A percentile compares a stretch with the other conserved stretches of the same genome.
Conservation (phyloP, 1,139 yeast species). For the Hansenula lynferdii region DNA sequence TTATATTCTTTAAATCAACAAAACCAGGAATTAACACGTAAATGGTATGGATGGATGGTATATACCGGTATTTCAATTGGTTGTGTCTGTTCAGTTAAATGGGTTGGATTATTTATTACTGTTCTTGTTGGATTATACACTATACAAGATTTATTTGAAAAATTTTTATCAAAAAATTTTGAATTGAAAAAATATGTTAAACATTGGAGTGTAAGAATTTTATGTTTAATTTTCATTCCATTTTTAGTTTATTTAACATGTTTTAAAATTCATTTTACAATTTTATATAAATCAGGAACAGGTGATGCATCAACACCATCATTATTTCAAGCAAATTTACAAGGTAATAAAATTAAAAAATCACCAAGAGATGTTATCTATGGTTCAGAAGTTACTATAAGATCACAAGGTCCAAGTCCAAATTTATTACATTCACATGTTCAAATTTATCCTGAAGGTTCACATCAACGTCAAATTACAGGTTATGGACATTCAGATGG, state of each 20-base stretch:
- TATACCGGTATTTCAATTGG: slow-evolving; percentile 82
- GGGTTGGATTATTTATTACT: slow-evolving; percentile 93
- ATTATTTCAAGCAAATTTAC: slow-evolving; percentile 61
- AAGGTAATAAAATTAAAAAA: slow-evolving; percentile 42
- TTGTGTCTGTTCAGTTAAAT: slow-evolving; percentile 88
- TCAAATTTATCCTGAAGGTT: slow-evolving; percentile 67
- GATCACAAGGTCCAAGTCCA: slow-evolving; percentile 73
- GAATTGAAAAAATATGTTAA: slow-evolving; percentile 37
- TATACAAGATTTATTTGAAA: slow-evolving; percentile 64
- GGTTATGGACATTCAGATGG: slow-evolving; percentile 71
- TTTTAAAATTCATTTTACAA: slow-evolving; percentile 75
- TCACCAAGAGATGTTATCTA: slow-evolving; percentile 54
- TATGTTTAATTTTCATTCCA: slow-evolving; percentile 72
- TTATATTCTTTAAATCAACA: slow-evolving; percentile 40
- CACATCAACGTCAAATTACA: slow-evolving; percentile 70
- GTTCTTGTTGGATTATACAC: slow-evolving; percentile 83
- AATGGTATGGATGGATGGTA: slow-evolving; percentile 53
- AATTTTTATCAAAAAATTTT: slow-evolving; percentile 43
- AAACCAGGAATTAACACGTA: slow-evolving; percentile 34
- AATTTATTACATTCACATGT: slow-evolving; percentile 67
- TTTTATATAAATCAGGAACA: slow-evolving; percentile 73
- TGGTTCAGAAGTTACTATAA: slow-evolving; percentile 59
- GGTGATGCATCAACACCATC: slow-evolving; percentile 76
- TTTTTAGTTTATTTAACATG: slow-evolving; percentile 57
- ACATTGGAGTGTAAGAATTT: slow-evolving; percentile 75